Percentiles rank a stretch among this genome's conserved stretches.
Evolutionary conservation across 345 rosid genomes (phyloP).

Genomic region (Iberis pinnata): DNA sequence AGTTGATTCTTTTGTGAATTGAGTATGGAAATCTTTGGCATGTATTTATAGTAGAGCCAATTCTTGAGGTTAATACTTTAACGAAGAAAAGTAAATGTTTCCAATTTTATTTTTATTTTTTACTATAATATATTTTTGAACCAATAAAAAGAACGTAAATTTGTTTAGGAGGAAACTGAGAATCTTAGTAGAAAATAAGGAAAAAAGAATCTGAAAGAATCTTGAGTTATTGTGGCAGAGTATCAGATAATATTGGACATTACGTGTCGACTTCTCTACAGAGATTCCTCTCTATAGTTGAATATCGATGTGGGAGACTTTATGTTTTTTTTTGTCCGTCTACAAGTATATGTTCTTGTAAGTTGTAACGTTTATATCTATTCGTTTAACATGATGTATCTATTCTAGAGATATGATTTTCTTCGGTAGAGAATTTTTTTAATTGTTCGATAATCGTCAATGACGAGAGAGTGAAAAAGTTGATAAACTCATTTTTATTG

Average conservation of each 20-base stretch:
- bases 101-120: neutral
- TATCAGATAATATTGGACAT: neutral
- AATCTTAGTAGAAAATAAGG: neutral
- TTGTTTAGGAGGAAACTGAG: neutral
- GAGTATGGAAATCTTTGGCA: neutral
- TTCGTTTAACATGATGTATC: no score
- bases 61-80: neutral
- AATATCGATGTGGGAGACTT: neutral
- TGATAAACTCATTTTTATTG: no score
- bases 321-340: neutral
- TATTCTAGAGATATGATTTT: no score
- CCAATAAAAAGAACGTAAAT: neutral
- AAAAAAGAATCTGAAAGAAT: neutral
- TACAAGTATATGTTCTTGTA: no score
- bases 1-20: slow-evolving; percentile 6
- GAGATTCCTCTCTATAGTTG: neutral
- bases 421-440: no score
- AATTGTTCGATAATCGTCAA: no score
- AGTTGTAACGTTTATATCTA: no score
- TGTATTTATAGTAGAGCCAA: slow-evolving; percentile 6
- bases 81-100: slow-evolving; percentile 3
- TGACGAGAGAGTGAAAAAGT: no score
- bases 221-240: slow-evolving; percentile 2
- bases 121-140: neutral
- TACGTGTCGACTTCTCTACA: neutral